Evolutionary conservation across 1,139 yeast genomes (phyloP).

Genomic region (Nakaseomyces nivariensis): DNA sequence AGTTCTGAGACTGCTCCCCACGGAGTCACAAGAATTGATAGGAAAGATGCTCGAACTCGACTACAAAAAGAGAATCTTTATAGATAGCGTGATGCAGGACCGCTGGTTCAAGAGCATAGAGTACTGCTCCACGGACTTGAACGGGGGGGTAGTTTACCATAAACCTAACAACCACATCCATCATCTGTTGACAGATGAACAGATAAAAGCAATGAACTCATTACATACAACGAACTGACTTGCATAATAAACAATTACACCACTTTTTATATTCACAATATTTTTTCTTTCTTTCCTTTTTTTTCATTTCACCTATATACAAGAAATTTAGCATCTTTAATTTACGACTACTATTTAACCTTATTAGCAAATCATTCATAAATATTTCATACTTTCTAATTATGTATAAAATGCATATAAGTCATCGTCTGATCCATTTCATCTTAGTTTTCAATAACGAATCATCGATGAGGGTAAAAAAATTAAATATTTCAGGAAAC

Average conservation of each 20-base stretch:
- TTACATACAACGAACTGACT: neutral
- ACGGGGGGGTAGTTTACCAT: slow-evolving; percentile 18
- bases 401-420: no score
- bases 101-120: slow-evolving; percentile 49
- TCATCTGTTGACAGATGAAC: slow-evolving; percentile 44
- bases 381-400: no score
- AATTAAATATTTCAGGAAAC: no score
- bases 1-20: slow-evolving; percentile 70
- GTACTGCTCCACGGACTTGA: slow-evolving; percentile 32
- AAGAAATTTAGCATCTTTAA: no score
- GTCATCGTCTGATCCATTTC: no score
- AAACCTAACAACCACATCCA: slow-evolving; percentile 38
- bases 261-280: neutral
- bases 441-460: neutral
- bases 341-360: no score
- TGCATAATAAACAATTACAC: neutral
- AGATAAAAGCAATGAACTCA: slow-evolving; percentile 1
- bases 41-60: slow-evolving; percentile 64
- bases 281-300: neutral
- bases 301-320: neutral
- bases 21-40: slow-evolving; percentile 63
- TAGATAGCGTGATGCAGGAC: slow-evolving; percentile 57
- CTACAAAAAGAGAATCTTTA: slow-evolving; percentile 54
- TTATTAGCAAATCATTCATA: no score
- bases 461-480: neutral